These are phyloP conservation scores for Peniophora sp. DNA, from an alignment of 1,284 basidiomycete genomes.

Conservation along the genomic window DNA sequence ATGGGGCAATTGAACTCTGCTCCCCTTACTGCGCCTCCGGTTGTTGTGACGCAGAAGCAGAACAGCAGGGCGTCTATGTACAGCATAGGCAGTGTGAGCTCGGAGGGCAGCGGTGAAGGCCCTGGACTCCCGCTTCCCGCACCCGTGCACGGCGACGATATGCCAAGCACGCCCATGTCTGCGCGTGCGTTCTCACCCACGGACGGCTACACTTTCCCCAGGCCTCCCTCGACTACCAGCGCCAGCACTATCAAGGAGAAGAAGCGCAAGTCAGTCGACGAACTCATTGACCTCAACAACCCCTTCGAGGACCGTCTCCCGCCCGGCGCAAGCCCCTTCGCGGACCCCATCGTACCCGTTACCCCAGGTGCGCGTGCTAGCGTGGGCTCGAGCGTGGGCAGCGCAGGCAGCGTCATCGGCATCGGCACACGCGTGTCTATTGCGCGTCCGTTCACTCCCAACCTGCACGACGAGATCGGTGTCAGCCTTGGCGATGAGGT, in stretches of 20 bases:
- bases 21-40: conserved; percentile 11
- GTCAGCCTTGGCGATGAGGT: conserved; percentile 46
- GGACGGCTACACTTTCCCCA: conserved; percentile 59
- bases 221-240: conserved; percentile 36
- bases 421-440: conserved; percentile 33
- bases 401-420: conserved; percentile 16
- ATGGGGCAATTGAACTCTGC: conserved; percentile 37
- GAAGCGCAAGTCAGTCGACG: neutral
- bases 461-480: conserved; percentile 49
- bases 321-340: conserved; percentile 7
- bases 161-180: conserved; percentile 38
- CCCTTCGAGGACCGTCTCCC: conserved; percentile 8
- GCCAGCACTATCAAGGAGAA: no score
- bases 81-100: neutral
- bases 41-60: conserved; percentile 14
- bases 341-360: conserved; percentile 1
- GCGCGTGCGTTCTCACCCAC: conserved; percentile 57
- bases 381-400: conserved; percentile 23
- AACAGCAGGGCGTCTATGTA: neutral
- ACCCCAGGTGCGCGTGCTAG: conserved; percentile 16
- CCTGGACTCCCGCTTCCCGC: conserved; percentile 32
- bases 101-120: conserved; percentile 4
- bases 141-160: conserved; percentile 11
- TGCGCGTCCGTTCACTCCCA: conserved; percentile 47
- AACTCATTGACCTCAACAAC: neutral